Evolutionary conservation across 2,329 filamentous ascomycete species (phyloP).

Genomic region (Orbilia ellipsospora): DNA sequence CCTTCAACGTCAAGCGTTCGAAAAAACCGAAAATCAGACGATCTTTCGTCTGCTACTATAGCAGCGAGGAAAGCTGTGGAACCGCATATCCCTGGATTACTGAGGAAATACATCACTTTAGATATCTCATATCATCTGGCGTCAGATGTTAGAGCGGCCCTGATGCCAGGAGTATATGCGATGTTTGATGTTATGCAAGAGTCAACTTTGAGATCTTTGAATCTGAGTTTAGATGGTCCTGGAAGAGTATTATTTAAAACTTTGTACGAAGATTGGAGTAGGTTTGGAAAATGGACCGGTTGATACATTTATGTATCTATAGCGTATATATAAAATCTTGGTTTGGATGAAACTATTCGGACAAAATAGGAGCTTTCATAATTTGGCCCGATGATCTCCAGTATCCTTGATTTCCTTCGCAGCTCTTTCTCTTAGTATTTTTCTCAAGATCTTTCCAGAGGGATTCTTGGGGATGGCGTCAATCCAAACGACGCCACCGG

Average conservation of each 20-base stretch:
- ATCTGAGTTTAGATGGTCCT: constrained; percentile 44
- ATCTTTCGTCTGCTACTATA: constrained; percentile 45
- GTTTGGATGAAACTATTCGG: neutral
- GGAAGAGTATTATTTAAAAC: constrained; percentile 44
- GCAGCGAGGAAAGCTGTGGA: constrained; percentile 43
- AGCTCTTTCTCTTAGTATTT: constrained; percentile 70
- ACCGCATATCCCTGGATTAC: constrained; percentile 25
- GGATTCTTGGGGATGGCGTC: constrained; percentile 78
- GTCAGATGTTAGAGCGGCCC: constrained; percentile 30
- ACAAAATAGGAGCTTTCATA: constrained; percentile 26
- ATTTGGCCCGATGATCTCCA: constrained; percentile 54
- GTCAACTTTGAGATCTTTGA: constrained; percentile 38
- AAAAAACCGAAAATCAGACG: constrained; percentile 33
- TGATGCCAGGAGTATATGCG: constrained; percentile 45
- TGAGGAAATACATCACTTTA: constrained; percentile 42
- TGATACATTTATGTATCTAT: constrained; percentile 7
- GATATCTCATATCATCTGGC: constrained; percentile 39
- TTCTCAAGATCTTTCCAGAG: constrained; percentile 75
- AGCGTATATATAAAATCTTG: neutral
- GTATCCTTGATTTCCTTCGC: constrained; percentile 65
- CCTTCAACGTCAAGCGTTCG: constrained; percentile 51
- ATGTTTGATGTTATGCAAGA: constrained; percentile 53
- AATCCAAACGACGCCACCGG: constrained; percentile 76
- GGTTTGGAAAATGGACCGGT: constrained; percentile 49
- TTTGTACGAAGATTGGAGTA: constrained; percentile 54